These are phyloP conservation scores for Ascoidea asiatica DNA, from an alignment of 805 yeast species.

Conservation along the genomic window DNA sequence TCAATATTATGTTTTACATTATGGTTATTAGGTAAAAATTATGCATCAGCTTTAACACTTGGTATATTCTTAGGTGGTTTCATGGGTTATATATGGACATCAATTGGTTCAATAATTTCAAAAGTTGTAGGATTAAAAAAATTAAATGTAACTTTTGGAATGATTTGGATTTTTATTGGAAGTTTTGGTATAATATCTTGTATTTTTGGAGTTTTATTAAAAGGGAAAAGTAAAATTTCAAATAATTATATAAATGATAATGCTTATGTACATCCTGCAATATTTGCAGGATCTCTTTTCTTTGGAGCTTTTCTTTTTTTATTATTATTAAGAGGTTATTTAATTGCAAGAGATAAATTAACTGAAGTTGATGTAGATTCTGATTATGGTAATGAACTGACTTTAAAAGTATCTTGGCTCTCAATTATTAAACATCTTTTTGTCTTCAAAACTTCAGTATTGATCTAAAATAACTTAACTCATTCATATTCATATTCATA, in stretches of 20 bases:
- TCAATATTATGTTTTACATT: constrained; percentile 29
- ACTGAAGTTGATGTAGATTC: constrained; percentile 15
- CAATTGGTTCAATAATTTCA: constrained; percentile 36
- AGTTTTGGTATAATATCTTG: constrained; percentile 40
- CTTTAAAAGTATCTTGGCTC: constrained; percentile 4
- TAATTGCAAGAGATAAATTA: constrained; percentile 33
- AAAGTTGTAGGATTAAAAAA: constrained; percentile 40
- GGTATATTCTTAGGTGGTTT: constrained; percentile 37
- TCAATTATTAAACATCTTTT: too few species aligned
- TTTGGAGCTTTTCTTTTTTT: constrained; percentile 28
- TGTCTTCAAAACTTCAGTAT: too few species aligned
- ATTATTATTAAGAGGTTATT: constrained; percentile 37
- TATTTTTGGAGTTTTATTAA: constrained; percentile 41
- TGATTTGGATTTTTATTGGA: constrained; percentile 42
- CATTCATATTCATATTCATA: too few species aligned
- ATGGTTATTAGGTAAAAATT: constrained; percentile 47
- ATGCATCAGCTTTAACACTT: constrained; percentile 39
- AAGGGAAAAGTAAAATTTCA: constrained; percentile 16
- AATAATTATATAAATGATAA: too few species aligned
- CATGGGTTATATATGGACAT: constrained; percentile 53
- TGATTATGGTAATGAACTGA: constrained; percentile 15
- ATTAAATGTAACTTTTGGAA: constrained; percentile 34
- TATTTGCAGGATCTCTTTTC: constrained; percentile 47
- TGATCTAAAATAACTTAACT: too few species aligned
- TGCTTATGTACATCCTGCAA: constrained; percentile 31